phyloP scores from a whole-genome alignment of 140 eudicot species.

The Stevia rebaudiana region DNA sequence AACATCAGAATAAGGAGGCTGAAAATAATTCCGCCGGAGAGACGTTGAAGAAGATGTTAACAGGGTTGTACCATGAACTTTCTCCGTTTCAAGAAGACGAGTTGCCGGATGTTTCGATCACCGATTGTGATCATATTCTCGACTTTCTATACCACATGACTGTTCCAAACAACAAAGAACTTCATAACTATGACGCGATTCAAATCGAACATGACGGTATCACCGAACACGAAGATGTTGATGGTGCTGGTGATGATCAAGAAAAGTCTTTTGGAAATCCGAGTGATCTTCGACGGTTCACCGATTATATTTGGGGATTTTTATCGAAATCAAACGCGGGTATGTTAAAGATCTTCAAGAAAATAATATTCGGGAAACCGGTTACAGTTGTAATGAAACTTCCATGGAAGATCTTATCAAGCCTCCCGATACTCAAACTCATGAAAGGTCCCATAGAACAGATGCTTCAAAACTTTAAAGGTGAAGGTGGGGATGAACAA shows the following conservation, averaged over 20 bases:
- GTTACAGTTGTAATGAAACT: constrained; percentile 22
- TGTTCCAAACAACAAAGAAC: constrained; percentile 26
- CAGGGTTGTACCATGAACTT: constrained; percentile 33
- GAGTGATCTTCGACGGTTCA: constrained; percentile 10
- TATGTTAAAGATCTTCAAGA: constrained; percentile 19
- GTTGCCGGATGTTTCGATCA: background rate
- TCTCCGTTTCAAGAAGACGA: constrained; percentile 33
- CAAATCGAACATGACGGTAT: constrained; percentile 19
- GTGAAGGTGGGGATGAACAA: constrained; percentile 6
- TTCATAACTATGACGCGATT: background rate
- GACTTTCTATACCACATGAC: constrained; percentile 43
- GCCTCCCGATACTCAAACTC: constrained; percentile 28
- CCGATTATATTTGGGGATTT: constrained; percentile 9
- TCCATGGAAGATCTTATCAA: constrained; percentile 47
- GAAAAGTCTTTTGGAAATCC: background rate
- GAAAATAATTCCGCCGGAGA: constrained; percentile 16
- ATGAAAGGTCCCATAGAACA: constrained; percentile 32
- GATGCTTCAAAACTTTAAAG: constrained; percentile 4
- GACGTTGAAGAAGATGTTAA: constrained; percentile 18
- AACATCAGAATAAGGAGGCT: constrained; percentile 6
- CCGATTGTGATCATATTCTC: constrained; percentile 35
- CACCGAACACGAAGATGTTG: background rate
- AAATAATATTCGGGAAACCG: constrained; percentile 27
- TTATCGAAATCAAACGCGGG: constrained; percentile 18
- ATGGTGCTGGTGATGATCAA: constrained; percentile 6